Evolutionary conservation across 1,284 basidiomycete species (phyloP).

Genomic region (Malassezia obtusa): DNA sequence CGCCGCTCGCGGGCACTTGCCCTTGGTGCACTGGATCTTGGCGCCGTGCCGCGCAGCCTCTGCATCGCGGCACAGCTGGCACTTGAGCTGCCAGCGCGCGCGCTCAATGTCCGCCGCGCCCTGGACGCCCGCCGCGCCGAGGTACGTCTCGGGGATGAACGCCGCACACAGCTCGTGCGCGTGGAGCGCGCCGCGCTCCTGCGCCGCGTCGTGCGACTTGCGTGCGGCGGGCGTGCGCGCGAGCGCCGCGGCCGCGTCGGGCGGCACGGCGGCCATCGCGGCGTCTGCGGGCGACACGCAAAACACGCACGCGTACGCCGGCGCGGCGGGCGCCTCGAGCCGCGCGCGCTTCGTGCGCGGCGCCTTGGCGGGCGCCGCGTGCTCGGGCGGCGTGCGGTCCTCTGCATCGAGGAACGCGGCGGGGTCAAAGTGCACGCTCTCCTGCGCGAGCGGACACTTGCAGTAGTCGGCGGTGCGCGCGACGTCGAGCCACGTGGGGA

Average conservation of each 20-base stretch:
- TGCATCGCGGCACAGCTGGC: slow-evolving; percentile 64
- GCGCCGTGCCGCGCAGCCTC: slow-evolving; percentile 67
- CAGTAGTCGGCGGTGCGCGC: slow-evolving; percentile 52
- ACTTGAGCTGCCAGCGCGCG: slow-evolving; percentile 56
- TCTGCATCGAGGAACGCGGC: slow-evolving; percentile 38
- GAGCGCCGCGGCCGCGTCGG: slow-evolving; percentile 7
- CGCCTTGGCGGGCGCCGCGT: background rate
- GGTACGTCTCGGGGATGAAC: slow-evolving; percentile 43
- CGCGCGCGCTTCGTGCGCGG: background rate
- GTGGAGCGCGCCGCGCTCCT: background rate
- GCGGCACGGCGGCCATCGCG: slow-evolving; percentile 24
- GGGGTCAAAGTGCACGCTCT: slow-evolving; percentile 45
- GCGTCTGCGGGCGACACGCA: slow-evolving; percentile 38
- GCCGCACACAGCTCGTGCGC: slow-evolving; percentile 44
- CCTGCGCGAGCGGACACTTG: slow-evolving; percentile 35
- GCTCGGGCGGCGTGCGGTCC: too few relatives aligned
- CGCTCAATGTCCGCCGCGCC: slow-evolving; percentile 34
- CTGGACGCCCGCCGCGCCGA: slow-evolving; percentile 24
- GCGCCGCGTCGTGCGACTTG: background rate
- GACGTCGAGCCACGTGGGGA: slow-evolving; percentile 86
- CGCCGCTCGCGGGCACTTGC: slow-evolving; percentile 82
- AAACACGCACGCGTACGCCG: slow-evolving; percentile 40
- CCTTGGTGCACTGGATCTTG: slow-evolving; percentile 85
- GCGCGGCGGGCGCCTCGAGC: background rate
- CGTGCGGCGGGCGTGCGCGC: background rate